phyloP scores from a whole-genome alignment of 345 rosid species.

The Hypericum perforatum region DNA sequence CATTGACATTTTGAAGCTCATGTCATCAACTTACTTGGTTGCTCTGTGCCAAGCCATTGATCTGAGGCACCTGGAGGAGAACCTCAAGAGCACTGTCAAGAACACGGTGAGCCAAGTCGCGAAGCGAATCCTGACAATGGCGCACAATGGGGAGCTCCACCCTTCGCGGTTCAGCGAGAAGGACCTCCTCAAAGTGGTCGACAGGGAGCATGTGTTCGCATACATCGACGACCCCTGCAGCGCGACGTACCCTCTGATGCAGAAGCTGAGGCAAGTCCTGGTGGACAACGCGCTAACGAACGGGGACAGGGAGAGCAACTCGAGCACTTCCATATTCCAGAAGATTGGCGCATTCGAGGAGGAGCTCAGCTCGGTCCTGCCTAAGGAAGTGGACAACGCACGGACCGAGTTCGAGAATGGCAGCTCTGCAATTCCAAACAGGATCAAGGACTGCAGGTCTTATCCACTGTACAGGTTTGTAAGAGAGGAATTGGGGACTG shows the following conservation, averaged over 20 bases:
- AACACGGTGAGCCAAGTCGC: conserved; percentile 2
- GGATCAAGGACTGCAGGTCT: conserved; percentile 1
- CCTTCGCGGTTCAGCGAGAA: conserved; percentile 5
- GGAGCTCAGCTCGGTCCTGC: not conserved
- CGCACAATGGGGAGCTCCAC: conserved; percentile 1
- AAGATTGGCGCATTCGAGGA: not conserved
- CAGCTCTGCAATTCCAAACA: not conserved
- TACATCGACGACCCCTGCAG: conserved; percentile 3
- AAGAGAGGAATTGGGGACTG: not conserved
- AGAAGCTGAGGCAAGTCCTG: conserved; percentile 2
- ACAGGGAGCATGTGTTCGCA: not conserved
- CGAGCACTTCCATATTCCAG: conserved; percentile 1
- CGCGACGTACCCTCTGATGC: conserved; percentile 2
- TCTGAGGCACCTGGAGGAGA: conserved; percentile 2
- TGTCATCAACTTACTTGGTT: conserved; percentile 3
- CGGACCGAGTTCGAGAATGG: conserved; percentile 1
- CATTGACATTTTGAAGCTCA: not conserved
- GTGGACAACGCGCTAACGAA: not conserved
- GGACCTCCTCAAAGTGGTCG: not conserved
- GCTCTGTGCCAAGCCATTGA: conserved; percentile 1
- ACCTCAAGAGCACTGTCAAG: not conserved
- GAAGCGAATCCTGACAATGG: not conserved
- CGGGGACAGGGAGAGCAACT: not conserved
- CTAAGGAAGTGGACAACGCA: conserved; percentile 1
- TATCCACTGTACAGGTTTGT: conserved; percentile 4